These are phyloP conservation scores for Puccinia triticina DNA, from an alignment of 1,284 basidiomycete species.

Conservation along the genomic window DNA sequence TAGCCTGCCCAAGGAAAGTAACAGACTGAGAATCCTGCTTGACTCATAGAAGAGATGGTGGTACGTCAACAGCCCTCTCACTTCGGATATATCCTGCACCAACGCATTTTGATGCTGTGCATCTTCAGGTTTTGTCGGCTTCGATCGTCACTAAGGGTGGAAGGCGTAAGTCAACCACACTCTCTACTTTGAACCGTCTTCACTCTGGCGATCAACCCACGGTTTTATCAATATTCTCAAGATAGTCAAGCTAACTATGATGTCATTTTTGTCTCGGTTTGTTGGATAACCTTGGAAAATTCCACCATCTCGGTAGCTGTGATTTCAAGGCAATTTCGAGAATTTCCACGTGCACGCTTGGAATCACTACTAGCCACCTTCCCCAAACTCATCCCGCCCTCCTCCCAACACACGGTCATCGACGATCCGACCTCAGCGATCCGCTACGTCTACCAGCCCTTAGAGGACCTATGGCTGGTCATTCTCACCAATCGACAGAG, in stretches of 20 bases:
- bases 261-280: background rate
- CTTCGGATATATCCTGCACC: background rate
- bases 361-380: constrained; percentile 95
- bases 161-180: constrained; percentile 68
- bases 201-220: background rate
- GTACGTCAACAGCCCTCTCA: constrained; percentile 25
- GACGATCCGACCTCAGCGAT: constrained; percentile 73
- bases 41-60: constrained; percentile 13
- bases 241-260: constrained; percentile 3
- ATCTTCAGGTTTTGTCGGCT: constrained; percentile 72
- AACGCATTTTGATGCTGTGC: background rate
- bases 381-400: constrained; percentile 94
- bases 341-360: constrained; percentile 87
- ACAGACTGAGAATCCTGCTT: too few species aligned
- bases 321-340: constrained; percentile 92
- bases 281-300: background rate
- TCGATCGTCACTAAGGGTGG: constrained; percentile 92
- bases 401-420: constrained; percentile 95
- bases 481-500: constrained; percentile 97
- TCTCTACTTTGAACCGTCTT: background rate
- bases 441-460: constrained; percentile 96
- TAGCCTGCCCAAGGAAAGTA: too few species aligned
- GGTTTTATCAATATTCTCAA: background rate
- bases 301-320: constrained; percentile 68
- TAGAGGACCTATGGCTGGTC: constrained; percentile 96